Evolutionary conservation across 805 yeast species (phyloP).

Genomic region (Barnettozyma californica): DNA sequence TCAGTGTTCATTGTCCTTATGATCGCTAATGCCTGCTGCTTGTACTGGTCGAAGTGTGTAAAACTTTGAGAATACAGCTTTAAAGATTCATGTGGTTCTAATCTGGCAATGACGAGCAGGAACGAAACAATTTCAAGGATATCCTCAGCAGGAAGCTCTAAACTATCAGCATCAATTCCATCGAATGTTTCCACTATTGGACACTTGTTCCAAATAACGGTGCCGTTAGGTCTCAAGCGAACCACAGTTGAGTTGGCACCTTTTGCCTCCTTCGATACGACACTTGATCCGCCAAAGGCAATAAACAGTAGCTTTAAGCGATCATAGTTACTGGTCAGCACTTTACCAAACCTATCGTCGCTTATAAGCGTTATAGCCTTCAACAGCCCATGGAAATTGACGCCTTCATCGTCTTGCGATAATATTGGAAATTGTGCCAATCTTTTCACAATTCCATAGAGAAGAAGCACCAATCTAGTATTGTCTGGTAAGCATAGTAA

Average conservation of each 20-base stretch:
- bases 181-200: constrained; percentile 40
- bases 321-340: constrained; percentile 34
- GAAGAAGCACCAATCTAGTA: constrained; percentile 26
- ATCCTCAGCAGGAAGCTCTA: constrained; percentile 35
- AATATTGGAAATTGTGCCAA: constrained; percentile 49
- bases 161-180: constrained; percentile 33
- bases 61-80: constrained; percentile 22
- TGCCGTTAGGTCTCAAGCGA: constrained; percentile 9
- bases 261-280: background rate
- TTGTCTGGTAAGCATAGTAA: constrained; percentile 34
- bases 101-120: constrained; percentile 38
- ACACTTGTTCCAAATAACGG: constrained; percentile 26
- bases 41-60: constrained; percentile 38
- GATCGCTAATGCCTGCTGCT: constrained; percentile 38
- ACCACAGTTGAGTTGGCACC: constrained; percentile 12
- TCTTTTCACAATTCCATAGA: constrained; percentile 37
- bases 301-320: constrained; percentile 42
- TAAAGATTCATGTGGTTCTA: constrained; percentile 32
- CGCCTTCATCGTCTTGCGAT: constrained; percentile 25
- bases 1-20: constrained; percentile 43
- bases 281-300: constrained; percentile 31
- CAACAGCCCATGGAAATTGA: constrained; percentile 36
- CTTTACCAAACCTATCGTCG: constrained; percentile 34
- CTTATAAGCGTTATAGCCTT: constrained; percentile 41
- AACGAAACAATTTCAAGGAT: constrained; percentile 44